Percentiles rank a stretch among this genome's conserved stretches.
phyloP scores from a whole-genome alignment of 345 rosid genomes.

The Raphanus raphanistrum region DNA sequence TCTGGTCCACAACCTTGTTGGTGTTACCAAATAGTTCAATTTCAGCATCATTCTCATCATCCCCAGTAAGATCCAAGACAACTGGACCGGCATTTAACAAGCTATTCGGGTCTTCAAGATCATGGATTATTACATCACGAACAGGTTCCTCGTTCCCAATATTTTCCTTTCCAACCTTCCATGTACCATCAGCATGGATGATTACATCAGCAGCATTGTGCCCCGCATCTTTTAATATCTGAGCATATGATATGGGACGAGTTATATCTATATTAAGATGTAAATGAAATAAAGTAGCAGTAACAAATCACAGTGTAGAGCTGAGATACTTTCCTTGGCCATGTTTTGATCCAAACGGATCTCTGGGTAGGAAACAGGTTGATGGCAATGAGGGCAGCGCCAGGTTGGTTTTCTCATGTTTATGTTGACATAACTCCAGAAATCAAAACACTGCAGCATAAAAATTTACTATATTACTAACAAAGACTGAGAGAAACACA shows the following conservation, averaged over 20 bases:
- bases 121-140: slow-evolving; percentile 30
- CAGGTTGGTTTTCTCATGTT: slow-evolving; percentile 88
- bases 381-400: slow-evolving; percentile 98
- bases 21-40: slow-evolving; percentile 42
- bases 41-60: slow-evolving; percentile 42
- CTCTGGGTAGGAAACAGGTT: slow-evolving; percentile 67
- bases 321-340: slow-evolving; percentile 64
- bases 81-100: slow-evolving; percentile 36
- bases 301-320: not conserved
- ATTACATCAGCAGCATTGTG: slow-evolving; percentile 57
- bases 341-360: slow-evolving; percentile 82
- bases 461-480: slow-evolving; percentile 24
- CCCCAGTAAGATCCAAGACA: slow-evolving; percentile 72
- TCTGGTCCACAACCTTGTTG: slow-evolving; percentile 58
- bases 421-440: slow-evolving; percentile 62
- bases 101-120: slow-evolving; percentile 43
- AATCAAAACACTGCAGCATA: slow-evolving; percentile 78
- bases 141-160: slow-evolving; percentile 42
- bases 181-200: slow-evolving; percentile 78
- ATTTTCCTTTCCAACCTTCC: slow-evolving; percentile 67
- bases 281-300: not conserved
- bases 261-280: slow-evolving; percentile 2
- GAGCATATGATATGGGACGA: slow-evolving; percentile 18
- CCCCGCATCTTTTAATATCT: slow-evolving; percentile 79
- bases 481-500: slow-evolving; percentile 8